Evolutionary conservation across 768 basidiomycete genomes (phyloP).

Genomic region (Fomitopsis serialis): DNA sequence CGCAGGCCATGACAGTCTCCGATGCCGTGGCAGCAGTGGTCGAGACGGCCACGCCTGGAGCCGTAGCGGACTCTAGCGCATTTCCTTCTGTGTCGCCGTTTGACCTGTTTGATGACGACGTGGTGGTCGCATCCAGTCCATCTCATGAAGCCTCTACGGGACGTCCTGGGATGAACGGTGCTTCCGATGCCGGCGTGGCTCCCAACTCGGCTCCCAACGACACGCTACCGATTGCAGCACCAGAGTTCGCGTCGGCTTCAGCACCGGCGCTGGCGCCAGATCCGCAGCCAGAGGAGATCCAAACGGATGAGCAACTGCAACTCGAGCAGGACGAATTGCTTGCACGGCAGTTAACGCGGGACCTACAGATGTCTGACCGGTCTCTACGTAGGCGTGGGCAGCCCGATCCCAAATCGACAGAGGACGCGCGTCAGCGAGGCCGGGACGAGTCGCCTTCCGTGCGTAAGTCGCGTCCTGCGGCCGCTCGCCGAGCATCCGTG

Average conservation of each 20-base stretch:
- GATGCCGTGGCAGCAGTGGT: background rate
- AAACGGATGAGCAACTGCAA: constrained; percentile 3
- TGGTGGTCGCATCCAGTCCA: constrained; percentile 10
- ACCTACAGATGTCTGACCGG: background rate
- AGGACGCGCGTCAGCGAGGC: background rate
- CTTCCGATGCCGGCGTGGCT: background rate
- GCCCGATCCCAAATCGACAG: background rate
- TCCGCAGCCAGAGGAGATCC: background rate
- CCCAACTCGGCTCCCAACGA: background rate
- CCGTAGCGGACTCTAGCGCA: background rate
- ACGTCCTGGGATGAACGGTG: background rate
- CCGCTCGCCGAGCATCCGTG: background rate
- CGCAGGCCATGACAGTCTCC: background rate
- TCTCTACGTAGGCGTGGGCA: background rate
- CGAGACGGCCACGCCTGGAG: background rate
- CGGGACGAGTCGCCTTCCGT: background rate
- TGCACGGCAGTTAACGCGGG: background rate
- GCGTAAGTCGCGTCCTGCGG: background rate
- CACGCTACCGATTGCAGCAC: background rate
- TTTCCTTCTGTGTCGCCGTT: constrained; percentile 12
- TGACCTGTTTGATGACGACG: constrained; percentile 24
- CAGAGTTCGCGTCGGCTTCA: background rate
- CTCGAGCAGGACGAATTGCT: constrained; percentile 5
- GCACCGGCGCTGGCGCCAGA: background rate
- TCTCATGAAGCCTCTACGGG: background rate